Evolutionary conservation across 495 filamentous ascomycete genomes (phyloP).

Genomic region (Darksidea phi): DNA sequence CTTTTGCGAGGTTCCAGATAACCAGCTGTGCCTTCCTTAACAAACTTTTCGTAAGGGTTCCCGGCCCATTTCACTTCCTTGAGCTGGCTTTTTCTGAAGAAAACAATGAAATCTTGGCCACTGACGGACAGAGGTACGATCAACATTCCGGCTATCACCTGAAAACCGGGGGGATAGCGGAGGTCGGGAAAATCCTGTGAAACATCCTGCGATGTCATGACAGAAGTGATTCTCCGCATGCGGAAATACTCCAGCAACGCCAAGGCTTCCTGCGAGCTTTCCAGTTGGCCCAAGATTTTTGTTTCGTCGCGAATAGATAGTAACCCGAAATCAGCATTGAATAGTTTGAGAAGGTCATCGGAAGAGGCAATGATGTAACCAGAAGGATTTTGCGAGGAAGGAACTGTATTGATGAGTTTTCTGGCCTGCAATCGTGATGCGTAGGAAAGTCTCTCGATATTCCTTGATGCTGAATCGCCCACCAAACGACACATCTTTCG

Average conservation of each 20-base stretch:
- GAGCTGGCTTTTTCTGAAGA: constrained; percentile 78
- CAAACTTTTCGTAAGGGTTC: constrained; percentile 82
- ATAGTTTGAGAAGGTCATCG: constrained; percentile 80
- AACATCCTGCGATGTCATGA: constrained; percentile 76
- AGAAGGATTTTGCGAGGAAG: constrained; percentile 78
- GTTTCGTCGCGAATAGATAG: constrained; percentile 85
- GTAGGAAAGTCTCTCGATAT: constrained; percentile 87
- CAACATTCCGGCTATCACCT: constrained; percentile 74
- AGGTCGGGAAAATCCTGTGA: constrained; percentile 79
- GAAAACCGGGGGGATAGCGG: constrained; percentile 75
- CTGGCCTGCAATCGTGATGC: constrained; percentile 77
- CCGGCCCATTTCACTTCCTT: constrained; percentile 89
- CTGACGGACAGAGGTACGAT: constrained; percentile 77
- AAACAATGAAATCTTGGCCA: constrained; percentile 85
- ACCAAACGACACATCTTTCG: constrained; percentile 93
- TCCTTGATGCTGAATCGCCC: constrained; percentile 81
- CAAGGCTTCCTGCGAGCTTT: constrained; percentile 78
- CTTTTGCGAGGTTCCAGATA: constrained; percentile 75
- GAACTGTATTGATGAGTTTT: constrained; percentile 76
- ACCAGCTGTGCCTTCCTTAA: constrained; percentile 63
- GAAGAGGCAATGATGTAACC: constrained; percentile 92
- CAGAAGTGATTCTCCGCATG: constrained; percentile 71
- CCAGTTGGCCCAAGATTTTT: constrained; percentile 74
- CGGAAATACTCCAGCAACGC: constrained; percentile 85
- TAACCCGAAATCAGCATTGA: constrained; percentile 85